Base-by-base conservation (phyloP, 108 stramenopile genomes). In the Aurantiochytrium sp. region DNA sequence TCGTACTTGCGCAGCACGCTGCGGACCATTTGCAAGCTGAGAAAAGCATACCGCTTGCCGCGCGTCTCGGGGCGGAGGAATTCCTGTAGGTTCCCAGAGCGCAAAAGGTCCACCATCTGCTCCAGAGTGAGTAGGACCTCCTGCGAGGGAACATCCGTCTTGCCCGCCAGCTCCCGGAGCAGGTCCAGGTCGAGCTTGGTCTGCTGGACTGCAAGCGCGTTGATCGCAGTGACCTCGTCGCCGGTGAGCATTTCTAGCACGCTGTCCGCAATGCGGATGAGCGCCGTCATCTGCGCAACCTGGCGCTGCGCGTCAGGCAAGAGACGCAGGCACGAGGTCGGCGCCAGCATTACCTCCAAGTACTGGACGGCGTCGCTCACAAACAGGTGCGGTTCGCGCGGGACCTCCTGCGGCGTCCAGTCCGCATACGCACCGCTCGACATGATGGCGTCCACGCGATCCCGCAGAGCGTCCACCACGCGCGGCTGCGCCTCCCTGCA, bases 1-100 rank as follows among this genome's bases (percentile, higher is more conserved):
- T 81, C 27, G 73, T 81, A 81, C 32, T 81, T 81, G n/a, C 73
- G 73, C 73, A 81, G 73, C 45, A 42, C 73, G 30, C 24, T 27
- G 6, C 12, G 12, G 45, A 81, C 73, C 42, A 81, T 41, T 21
- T 41, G 6, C 6, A 30, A 30, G 36, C 42, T 12, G n/a, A 81
- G 45, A 48, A 6, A 41, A 37, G 42, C 45, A 81, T 81, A 81
- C 36, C 30, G 21, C 3, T 41, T 48, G 73, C 45, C 45, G 0
- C 73, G 39, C 45, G 45, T 41, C 30, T 41, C 39, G 12, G 39
- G 42, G 17, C 45, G 42, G 2, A 81, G 30, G 1, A 48, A 81
- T n/a, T 41, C 45, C 42, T 48, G 39, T 6, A 81, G 73, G 39
- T 48, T 48, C 12, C 27, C 39, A n/a, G 73, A 81, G 17, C 39